These are phyloP conservation scores for Fomes fomentarius DNA, from an alignment of 1,284 basidiomycete genomes.

Conservation along the genomic window DNA sequence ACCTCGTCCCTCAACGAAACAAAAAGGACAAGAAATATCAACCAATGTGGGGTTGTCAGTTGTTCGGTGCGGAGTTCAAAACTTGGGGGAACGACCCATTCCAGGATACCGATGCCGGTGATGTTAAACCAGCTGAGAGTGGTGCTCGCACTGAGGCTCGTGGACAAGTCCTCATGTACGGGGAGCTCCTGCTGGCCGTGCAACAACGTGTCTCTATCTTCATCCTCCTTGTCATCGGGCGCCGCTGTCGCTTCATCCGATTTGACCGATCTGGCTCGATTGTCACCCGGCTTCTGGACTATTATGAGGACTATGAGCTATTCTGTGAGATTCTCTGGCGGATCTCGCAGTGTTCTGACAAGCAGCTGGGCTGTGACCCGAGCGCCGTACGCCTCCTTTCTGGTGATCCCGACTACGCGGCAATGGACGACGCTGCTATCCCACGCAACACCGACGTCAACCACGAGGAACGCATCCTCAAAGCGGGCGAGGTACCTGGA, in stretches of 20 bases:
- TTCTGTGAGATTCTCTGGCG: slow-evolving; percentile 18
- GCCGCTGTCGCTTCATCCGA: slow-evolving; percentile 3
- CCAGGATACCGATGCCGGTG: neutral
- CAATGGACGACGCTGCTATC: neutral
- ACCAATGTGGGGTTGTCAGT: neutral
- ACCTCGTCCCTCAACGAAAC: neutral
- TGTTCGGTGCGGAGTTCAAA: slow-evolving; percentile 4
- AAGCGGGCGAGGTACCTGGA: neutral
- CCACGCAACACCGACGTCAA: neutral
- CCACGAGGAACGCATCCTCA: neutral
- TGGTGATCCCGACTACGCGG: neutral
- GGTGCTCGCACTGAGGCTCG: neutral
- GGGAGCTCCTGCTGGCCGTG: neutral
- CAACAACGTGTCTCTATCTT: slow-evolving; percentile 12
- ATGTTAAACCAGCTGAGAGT: neutral
- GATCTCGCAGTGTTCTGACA: slow-evolving; percentile 22
- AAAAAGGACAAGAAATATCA: too few relatives aligned
- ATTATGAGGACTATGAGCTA: neutral
- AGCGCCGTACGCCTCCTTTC: neutral
- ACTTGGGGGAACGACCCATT: neutral
- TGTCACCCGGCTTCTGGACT: slow-evolving; percentile 6
- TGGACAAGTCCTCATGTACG: neutral
- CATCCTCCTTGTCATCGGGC: slow-evolving; percentile 6
- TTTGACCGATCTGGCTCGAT: slow-evolving; percentile 7
- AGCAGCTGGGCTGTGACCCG: slow-evolving; percentile 27